Percentiles rank a stretch among this genome's conserved stretches.
These are phyloP conservation scores for Lotus japonicus DNA, from an alignment of 306 rosid species.

Conservation along the genomic window DNA sequence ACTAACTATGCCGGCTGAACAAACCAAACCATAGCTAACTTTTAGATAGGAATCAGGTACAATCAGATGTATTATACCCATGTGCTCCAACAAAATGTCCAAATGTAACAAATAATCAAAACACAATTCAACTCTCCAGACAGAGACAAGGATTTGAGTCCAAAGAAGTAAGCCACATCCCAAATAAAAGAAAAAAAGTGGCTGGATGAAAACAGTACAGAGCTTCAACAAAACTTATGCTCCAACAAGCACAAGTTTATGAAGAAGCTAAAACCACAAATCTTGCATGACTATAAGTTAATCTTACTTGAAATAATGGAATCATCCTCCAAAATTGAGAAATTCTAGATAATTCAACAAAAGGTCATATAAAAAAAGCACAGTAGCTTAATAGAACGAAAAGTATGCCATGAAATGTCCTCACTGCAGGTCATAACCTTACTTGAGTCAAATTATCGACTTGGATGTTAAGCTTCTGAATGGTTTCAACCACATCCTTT, in stretches of 20 bases:
- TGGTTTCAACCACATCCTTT: conserved; percentile 61
- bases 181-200: no score
- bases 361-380: not conserved
- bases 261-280: not conserved
- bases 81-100: no score
- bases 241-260: not conserved
- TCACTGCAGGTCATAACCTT: conserved; percentile 12
- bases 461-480: conserved; percentile 83
- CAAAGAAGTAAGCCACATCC: no score
- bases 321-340: not conserved
- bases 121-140: no score
- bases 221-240: not conserved
- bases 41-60: no score
- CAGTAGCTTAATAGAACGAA: not conserved
- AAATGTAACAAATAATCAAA: no score
- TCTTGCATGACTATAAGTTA: not conserved
- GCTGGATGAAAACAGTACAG: not conserved
- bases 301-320: not conserved
- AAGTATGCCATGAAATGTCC: conserved; percentile 3
- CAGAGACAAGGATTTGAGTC: no score
- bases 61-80: no score
- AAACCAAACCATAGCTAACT: no score
- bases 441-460: conserved; percentile 97
- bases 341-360: not conserved
- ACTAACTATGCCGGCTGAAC: no score